A percentile compares a stretch with the other conserved stretches of the same genome.
Evolutionary conservation across 2,329 filamentous ascomycete species (phyloP).

Genomic region (Trichoderma polysporum): DNA sequence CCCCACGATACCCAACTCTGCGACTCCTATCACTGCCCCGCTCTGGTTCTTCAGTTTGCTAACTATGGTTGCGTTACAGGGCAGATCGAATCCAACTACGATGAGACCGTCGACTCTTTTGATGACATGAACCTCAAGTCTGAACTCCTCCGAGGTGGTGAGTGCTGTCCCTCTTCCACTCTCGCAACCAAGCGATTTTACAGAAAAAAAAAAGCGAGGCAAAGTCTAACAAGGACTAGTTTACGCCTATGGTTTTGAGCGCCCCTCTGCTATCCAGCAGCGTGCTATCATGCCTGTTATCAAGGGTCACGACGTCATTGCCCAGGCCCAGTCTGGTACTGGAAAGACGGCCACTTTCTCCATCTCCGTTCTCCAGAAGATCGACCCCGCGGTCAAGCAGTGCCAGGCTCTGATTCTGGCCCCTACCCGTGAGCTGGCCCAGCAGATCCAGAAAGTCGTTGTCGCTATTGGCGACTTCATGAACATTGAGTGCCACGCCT

Average conservation of each 20-base stretch:
- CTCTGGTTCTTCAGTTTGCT: constrained; percentile 23
- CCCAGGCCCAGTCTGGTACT: constrained; percentile 98
- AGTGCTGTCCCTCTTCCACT: constrained; percentile 29
- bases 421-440: constrained; percentile 95
- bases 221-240: constrained; percentile 48
- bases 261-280: constrained; percentile 99
- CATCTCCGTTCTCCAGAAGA: constrained; percentile 98
- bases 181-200: constrained; percentile 13
- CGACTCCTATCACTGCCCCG: not conserved
- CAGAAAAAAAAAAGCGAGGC: not conserved
- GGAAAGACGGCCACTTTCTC: constrained; percentile 99
- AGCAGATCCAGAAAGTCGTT: constrained; percentile 99
- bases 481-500: constrained; percentile 98
- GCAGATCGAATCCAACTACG: constrained; percentile 99
- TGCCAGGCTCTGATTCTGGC: constrained; percentile 98
- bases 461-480: constrained; percentile 96
- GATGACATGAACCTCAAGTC: constrained; percentile 97
- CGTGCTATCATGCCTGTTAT: constrained; percentile 99
- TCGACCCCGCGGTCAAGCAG: constrained; percentile 90
- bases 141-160: constrained; percentile 92
- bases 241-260: constrained; percentile 99
- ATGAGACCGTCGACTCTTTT: constrained; percentile 99
- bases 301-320: constrained; percentile 99
- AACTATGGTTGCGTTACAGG: constrained; percentile 52
- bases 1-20: constrained; percentile 21